Evolutionary conservation across 495 filamentous ascomycete genomes (phyloP), one percentile per base, ranked within the genome.

Genomic region (Chaetomium fimeti): DNA sequence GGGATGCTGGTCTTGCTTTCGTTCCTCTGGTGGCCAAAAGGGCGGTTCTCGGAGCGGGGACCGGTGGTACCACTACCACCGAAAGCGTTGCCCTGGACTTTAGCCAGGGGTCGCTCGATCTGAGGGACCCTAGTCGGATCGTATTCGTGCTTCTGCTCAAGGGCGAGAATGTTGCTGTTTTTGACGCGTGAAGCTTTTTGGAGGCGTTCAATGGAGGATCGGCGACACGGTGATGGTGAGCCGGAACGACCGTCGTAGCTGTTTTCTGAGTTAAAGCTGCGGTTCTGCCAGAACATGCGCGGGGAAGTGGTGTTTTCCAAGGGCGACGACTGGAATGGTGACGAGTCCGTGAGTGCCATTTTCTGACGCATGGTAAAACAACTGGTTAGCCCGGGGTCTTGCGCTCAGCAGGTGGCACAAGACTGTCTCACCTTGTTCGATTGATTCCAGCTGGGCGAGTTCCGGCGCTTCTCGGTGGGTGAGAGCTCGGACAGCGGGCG

Each of bases 121-220:
- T 89, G 77, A 11, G 88, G 88, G 27, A 89, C 74, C 57, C 87
- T 84, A n/a, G 89, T 79, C 13, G 92, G 92, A 70, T 96, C 92
- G 74, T 96, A 95, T 71, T 96, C 91, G 69, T 93, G 84, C 71
- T 91, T 90, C 67, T 90, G 84, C 74, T 96, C 91, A 32, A 91
- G 89, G 25, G 91, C 90, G 69, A 96, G 90, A 82, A 97, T 96
- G 78, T 85, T 93, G 81, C 92, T 94, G 78, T 97, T 98, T 78
- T 94, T 96, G 57, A 98, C 94, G 47, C 94, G 89, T 45, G 93
- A 96, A 5, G 89, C 92, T 67, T 89, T 88, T 79, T 97, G 95
- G 62, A 98, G 77, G 56, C 92, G 91, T 77, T 98, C 94, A 61
- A 98, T 88, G 13, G 93, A 97, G 6, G 91, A 88, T 66, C 93